A percentile compares a stretch with the other conserved stretches of the same genome.
phyloP scores from a whole-genome alignment of 805 yeast species.

The Kodamaea jinghongensis region DNA sequence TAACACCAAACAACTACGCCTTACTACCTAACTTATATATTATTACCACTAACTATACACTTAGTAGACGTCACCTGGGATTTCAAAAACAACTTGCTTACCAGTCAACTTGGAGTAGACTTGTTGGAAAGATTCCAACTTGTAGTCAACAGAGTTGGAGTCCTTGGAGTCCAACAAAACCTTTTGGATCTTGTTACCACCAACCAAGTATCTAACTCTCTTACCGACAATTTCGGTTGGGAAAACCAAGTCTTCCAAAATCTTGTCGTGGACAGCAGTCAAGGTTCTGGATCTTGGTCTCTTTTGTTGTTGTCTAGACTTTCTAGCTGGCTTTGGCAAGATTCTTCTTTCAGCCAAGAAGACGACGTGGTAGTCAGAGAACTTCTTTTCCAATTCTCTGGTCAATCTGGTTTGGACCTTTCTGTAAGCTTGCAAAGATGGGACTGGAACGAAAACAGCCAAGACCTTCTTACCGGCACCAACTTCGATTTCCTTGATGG shows the following conservation, averaged over 20 bases:
- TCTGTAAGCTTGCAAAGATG: constrained; percentile 90
- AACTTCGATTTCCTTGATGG: constrained; percentile 97
- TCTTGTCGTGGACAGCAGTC: constrained; percentile 97
- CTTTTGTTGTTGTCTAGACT: constrained; percentile 91
- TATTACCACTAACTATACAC: constrained; percentile 12
- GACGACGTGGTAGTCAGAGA: constrained; percentile 99
- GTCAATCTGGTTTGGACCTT: constrained; percentile 95
- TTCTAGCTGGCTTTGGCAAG: constrained; percentile 98
- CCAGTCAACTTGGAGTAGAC: constrained; percentile 98
- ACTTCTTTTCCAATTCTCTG: constrained; percentile 99
- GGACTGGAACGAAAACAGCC: constrained; percentile 97
- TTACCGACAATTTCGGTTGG: constrained; percentile 99
- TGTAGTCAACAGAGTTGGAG: constrained; percentile 94
- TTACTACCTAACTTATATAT: constrained; percentile 3
- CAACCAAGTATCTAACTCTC: constrained; percentile 98
- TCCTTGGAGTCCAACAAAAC: constrained; percentile 97
- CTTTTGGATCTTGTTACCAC: constrained; percentile 98
- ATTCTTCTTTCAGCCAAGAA: constrained; percentile 99
- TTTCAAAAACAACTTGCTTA: constrained; percentile 98
- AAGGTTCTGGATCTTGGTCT: constrained; percentile 99
- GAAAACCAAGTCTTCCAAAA: constrained; percentile 98
- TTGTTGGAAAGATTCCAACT: constrained; percentile 98
- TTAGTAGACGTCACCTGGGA: constrained; percentile 51
- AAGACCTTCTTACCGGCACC: constrained; percentile 98
- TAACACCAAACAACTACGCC: background rate